A percentile compares a stretch with the other conserved stretches of the same genome.
phyloP scores from a whole-genome alignment of 2,329 filamentous ascomycete genomes.

The Alternaria solani region DNA sequence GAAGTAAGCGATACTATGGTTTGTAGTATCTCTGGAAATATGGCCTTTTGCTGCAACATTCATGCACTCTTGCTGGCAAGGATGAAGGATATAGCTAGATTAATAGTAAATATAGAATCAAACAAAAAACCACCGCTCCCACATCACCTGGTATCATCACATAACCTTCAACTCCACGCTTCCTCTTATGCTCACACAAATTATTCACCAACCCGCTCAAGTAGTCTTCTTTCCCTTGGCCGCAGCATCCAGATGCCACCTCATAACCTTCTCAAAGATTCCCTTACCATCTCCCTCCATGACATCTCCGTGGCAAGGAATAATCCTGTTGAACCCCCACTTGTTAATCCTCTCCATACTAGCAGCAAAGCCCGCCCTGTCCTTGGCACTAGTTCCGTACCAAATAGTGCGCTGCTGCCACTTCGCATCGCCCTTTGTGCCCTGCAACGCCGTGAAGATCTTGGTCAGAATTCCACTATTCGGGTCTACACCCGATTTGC shows the following conservation, averaged over 20 bases:
- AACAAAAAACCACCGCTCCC: neutral
- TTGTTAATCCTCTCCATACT: constrained; percentile 72
- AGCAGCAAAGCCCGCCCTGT: constrained; percentile 73
- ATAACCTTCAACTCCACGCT: neutral
- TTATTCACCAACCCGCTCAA: neutral
- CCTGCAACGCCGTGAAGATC: constrained; percentile 65
- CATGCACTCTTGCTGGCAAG: neutral
- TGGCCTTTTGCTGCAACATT: neutral
- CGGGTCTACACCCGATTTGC: constrained; percentile 62
- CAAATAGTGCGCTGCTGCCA: constrained; percentile 84
- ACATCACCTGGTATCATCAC: constrained; percentile 2
- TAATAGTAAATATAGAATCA: neutral
- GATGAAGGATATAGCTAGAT: neutral
- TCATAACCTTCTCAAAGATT: constrained; percentile 78
- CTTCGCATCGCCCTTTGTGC: constrained; percentile 64
- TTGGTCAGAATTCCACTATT: constrained; percentile 67
- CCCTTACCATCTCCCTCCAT: constrained; percentile 78
- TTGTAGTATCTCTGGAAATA: neutral
- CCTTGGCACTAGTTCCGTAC: constrained; percentile 70
- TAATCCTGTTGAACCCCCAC: constrained; percentile 86
- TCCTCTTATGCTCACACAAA: neutral
- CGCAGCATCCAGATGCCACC: constrained; percentile 72
- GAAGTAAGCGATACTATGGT: neutral
- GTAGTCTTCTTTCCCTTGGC: constrained; percentile 31
- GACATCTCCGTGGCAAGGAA: constrained; percentile 94